Conservation (phyloP, 2,329 filamentous ascomycete species). For the Cladobotryum mycophilum region DNA sequence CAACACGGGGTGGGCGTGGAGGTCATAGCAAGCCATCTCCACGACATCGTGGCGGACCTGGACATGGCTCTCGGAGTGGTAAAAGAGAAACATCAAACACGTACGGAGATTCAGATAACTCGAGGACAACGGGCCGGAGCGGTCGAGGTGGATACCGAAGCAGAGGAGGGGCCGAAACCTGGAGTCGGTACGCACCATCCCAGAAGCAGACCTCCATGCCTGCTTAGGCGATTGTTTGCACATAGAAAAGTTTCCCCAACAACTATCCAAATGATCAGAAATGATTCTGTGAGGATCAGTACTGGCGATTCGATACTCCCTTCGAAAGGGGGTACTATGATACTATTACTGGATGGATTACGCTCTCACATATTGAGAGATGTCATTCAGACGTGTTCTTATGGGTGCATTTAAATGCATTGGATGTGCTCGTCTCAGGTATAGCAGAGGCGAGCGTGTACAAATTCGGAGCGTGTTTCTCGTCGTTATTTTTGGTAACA, state of each 20-base stretch:
- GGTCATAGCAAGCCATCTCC: conserved; percentile 19
- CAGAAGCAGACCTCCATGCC: conserved; percentile 9
- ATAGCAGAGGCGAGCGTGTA: conserved; percentile 16
- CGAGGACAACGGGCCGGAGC: conserved; percentile 22
- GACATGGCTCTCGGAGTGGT: conserved; percentile 24
- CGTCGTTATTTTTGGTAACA: no score
- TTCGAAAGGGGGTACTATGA: background rate
- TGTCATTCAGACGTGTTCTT: background rate
- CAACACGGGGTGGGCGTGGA: conserved; percentile 26
- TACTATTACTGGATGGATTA: no score
- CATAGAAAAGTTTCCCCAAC: no score
- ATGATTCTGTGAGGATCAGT: background rate
- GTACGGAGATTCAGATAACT: conserved; percentile 17
- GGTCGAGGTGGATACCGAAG: conserved; percentile 35
- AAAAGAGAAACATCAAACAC: conserved; percentile 29
- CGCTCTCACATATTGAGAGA: no score
- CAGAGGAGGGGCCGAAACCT: conserved; percentile 32
- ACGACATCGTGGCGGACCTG: conserved; percentile 25
- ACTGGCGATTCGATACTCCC: background rate
- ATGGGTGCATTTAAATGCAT: conserved; percentile 9
- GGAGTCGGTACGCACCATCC: conserved; percentile 28
- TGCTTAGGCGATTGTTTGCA: background rate
- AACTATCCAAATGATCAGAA: background rate
- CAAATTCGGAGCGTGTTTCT: conserved; percentile 15
- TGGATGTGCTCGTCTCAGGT: conserved; percentile 11